Percentiles rank a stretch among this genome's conserved stretches.
Evolutionary conservation across 2,329 filamentous ascomycete genomes (phyloP).

Genomic region (Stenocarpella maydis): DNA sequence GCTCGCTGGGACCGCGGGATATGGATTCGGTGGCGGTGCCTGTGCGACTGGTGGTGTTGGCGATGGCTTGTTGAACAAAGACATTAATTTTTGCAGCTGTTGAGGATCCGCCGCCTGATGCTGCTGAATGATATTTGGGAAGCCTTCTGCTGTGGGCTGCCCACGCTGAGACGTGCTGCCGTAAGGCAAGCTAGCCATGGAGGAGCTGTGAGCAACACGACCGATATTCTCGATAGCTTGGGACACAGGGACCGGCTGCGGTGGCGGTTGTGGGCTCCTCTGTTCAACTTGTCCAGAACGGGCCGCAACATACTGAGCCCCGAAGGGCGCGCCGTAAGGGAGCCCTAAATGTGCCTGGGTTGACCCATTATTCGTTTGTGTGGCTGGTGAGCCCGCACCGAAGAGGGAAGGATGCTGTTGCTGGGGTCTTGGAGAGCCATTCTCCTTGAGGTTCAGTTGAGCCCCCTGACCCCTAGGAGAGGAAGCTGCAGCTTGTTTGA

Average conservation of each 20-base stretch:
- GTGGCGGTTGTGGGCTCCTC: not conserved
- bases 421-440: slow-evolving; percentile 23
- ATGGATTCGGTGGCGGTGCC: slow-evolving; percentile 26
- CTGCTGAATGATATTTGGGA: slow-evolving; percentile 42
- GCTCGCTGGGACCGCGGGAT: slow-evolving; percentile 38
- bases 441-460: slow-evolving; percentile 29
- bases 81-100: slow-evolving; percentile 60
- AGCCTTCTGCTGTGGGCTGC: slow-evolving; percentile 42
- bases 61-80: slow-evolving; percentile 66
- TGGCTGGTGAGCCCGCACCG: slow-evolving; percentile 41
- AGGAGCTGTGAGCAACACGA: not conserved
- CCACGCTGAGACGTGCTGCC: slow-evolving; percentile 21
- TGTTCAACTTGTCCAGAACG: slow-evolving; percentile 15
- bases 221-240: slow-evolving; percentile 3
- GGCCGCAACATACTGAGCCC: slow-evolving; percentile 18
- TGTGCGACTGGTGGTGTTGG: slow-evolving; percentile 35
- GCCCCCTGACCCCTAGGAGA: slow-evolving; percentile 35
- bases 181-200: slow-evolving; percentile 22
- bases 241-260: not conserved
- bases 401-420: slow-evolving; percentile 9
- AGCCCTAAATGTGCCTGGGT: slow-evolving; percentile 43
- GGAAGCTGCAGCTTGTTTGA: slow-evolving; percentile 53
- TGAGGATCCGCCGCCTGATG: slow-evolving; percentile 49
- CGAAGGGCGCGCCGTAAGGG: slow-evolving; percentile 29
- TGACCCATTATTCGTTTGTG: slow-evolving; percentile 44